Evolutionary conservation across 352 stramenopile genomes (phyloP), one percentile per base, ranked within the genome.

Genomic region (Phytopythium kandeliae): DNA sequence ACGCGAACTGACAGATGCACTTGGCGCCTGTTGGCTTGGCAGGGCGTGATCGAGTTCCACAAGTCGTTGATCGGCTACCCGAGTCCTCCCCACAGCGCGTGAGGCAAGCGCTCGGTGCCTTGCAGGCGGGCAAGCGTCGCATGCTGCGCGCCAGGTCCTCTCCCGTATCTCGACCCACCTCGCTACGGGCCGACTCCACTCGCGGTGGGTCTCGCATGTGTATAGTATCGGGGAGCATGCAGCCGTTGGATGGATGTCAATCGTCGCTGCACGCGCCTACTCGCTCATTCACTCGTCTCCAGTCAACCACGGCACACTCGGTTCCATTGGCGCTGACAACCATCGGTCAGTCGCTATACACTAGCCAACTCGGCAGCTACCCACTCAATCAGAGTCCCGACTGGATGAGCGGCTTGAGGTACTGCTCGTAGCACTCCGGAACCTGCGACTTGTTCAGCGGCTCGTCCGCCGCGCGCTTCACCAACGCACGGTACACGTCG

Each of bases 41-140:
- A 92, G 76, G 80, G 80, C 33, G 71, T 88, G 15, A 72, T 85
- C 41, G 80, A 92, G 28, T 82, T 89, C 38, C 74, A 86, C 56
- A 81, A 83, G 48, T 76, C 67, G 6, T 56, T 81, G 17, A 58
- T 70, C 13, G 60, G 63, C 42, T 89, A 74, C 36, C 62, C 60
- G 26, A 82, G 65, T 54, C 74, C 72, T 7, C 62, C 69, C 16
- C 66, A 54, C 30, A 64, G 44, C 30, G 54, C 35, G 25, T 73
- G 51, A 69, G 1, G 12, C 22, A 16, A 44, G 1, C 1, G 4
- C 13, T 10, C 4, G 9, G 9, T 9, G 28, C 28, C 28, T 9
- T 4, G 28, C 28, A 10, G 28, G 28, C 28, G 4, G 9, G 28
- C 4, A 33, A 7, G 24, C 4, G 24, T 5, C 12, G 6, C 19